A percentile compares a stretch with the other conserved stretches of the same genome.
Evolutionary conservation across 257 asterid genomes (phyloP).

Genomic region (Lantana camara): DNA sequence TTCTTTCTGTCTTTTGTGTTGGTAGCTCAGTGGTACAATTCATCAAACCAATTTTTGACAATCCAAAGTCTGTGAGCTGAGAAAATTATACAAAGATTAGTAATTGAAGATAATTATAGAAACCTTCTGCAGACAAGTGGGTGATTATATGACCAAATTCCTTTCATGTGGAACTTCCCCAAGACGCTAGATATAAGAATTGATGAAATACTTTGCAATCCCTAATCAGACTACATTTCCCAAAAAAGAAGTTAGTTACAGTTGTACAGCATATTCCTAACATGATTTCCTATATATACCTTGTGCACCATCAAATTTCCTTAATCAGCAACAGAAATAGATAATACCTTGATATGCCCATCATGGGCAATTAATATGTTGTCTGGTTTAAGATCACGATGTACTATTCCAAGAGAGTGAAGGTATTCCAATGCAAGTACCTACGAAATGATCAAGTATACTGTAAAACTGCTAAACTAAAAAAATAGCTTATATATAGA

Average conservation of each 20-base stretch:
- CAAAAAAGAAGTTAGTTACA: slow-evolving; percentile 12
- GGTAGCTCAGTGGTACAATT: slow-evolving; percentile 86
- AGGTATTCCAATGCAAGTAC: slow-evolving; percentile 98
- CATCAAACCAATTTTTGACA: slow-evolving; percentile 95
- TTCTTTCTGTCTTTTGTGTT: slow-evolving; percentile 45
- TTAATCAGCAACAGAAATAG: slow-evolving; percentile 13
- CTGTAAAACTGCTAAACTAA: slow-evolving; percentile 29
- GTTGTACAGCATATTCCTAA: not conserved
- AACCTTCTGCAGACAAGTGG: slow-evolving; percentile 15
- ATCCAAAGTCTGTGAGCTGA: slow-evolving; percentile 98
- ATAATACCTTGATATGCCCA: slow-evolving; percentile 91
- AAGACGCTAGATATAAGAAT: slow-evolving; percentile 15
- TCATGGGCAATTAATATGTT: slow-evolving; percentile 89
- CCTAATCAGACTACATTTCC: slow-evolving; percentile 6
- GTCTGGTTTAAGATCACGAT: slow-evolving; percentile 98
- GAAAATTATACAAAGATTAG: slow-evolving; percentile 33
- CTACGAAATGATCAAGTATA: slow-evolving; percentile 42
- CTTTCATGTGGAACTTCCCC: not conserved
- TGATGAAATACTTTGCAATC: slow-evolving; percentile 6
- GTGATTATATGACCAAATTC: not conserved
- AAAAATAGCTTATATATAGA: slow-evolving; percentile 20
- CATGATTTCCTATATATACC: slow-evolving; percentile 2
- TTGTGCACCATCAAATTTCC: slow-evolving; percentile 8
- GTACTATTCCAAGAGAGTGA: slow-evolving; percentile 92
- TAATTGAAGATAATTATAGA: slow-evolving; percentile 26